Evolutionary conservation across 768 basidiomycete genomes (phyloP), one percentile per base, ranked within the genome.

Genomic region (Suillus variegatus): DNA sequence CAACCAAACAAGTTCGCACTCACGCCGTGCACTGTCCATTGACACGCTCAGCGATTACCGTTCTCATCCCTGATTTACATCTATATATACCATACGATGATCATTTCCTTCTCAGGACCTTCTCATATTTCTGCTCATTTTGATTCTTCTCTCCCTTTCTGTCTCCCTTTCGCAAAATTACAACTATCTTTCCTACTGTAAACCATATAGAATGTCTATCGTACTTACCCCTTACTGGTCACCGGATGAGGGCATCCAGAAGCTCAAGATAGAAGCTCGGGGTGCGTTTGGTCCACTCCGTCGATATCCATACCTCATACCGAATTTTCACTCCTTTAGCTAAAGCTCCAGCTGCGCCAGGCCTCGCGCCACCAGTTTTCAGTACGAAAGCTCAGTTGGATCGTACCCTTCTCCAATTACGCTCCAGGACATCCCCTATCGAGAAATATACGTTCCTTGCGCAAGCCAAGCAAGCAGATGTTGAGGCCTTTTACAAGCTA

Each of bases 401-500:
- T 25, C 88, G 92, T 61, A 86, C 86, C 72, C 76, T 92, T 64
- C 76, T 75, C n/a, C 92, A 94, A 75, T 78, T 94, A 10, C 88
- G 88, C 60, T 89, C 89, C 20, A 93, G 93, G 76, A 84, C 87
- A 74, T 86, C 85, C 74, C 73, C 77, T 64, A 86, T 95, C 49
- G 92, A 95, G 73, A 92, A 93, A 79, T 90, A 97, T 78, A 92
- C 94, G 73, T 95, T 89, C 74, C 86, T 97, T 36, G 85, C 88
- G 10, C 84, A 85, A 64, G 82, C 96, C 65, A 91, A 94, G 74
- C 80, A 88, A 68, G 81, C 88, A 60, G 89, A 96, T 73, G 85
- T 86, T 16, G 75, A 82, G 55, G 85, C 91, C 75, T 97, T 95
- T 79, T 97, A 93, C 79, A 84, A 82, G 56, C 81, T 95, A 16